phyloP scores from a whole-genome alignment of 129 eudicot species.

The Ambrosia trifida region DNA sequence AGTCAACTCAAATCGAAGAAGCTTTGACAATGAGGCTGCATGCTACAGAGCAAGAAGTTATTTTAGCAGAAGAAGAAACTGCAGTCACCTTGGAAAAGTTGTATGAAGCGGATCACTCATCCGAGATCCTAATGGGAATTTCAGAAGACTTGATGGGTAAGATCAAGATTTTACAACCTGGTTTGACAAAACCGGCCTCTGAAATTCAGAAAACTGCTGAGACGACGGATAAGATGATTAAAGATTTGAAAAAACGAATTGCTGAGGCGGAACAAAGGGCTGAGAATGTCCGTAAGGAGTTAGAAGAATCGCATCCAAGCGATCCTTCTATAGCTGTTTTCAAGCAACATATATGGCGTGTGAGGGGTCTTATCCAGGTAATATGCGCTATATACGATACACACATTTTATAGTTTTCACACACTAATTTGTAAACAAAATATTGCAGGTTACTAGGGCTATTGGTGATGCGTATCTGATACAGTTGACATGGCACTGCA shows the following conservation, averaged over 20 bases:
- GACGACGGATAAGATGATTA: conserved; percentile 25
- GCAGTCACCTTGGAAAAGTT: conserved; percentile 47
- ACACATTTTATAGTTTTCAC: no score
- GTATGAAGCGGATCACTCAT: conserved; percentile 69
- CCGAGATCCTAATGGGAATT: conserved; percentile 60
- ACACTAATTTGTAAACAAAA: no score
- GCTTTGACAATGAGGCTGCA: conserved; percentile 58
- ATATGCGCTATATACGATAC: no score
- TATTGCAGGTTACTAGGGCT: no score
- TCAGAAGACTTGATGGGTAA: conserved; percentile 52
- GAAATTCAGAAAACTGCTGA: conserved; percentile 9
- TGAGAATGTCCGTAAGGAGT: no score
- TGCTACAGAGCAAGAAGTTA: conserved; percentile 50
- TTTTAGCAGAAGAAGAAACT: conserved; percentile 69
- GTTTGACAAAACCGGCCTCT: conserved; percentile 40
- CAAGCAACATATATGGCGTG: no score
- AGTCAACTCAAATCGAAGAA: conserved; percentile 64
- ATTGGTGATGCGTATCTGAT: no score
- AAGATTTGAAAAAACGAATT: conserved; percentile 31
- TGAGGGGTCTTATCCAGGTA: no score
- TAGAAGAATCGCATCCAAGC: no score
- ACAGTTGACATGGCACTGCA: no score
- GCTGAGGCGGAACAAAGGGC: conserved; percentile 51
- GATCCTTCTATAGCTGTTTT: no score
- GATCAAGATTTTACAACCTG: conserved; percentile 43